Evolutionary conservation across 257 asterid species (phyloP).

Genomic region (Haberlea rhodopensis): DNA sequence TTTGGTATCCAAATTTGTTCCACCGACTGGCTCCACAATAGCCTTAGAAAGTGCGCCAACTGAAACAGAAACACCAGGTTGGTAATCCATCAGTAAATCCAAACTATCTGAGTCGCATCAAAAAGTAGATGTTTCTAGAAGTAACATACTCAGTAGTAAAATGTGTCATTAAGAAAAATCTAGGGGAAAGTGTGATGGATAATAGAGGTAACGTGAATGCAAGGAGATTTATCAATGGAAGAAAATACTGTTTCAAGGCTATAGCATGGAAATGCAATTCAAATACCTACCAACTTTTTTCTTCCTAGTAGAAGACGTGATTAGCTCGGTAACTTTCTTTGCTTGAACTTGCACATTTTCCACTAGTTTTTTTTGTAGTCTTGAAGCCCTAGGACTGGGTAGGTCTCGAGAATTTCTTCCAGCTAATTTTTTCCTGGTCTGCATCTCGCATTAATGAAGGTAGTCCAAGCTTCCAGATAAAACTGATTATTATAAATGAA

Average conservation of each 20-base stretch:
- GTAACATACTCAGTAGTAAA: too few relatives aligned
- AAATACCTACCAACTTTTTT: constrained; percentile 61
- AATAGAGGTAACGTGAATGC: constrained; percentile 4
- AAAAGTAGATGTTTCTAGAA: constrained; percentile 8
- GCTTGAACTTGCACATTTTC: constrained; percentile 59
- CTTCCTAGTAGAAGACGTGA: constrained; percentile 90
- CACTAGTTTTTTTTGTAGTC: constrained; percentile 58
- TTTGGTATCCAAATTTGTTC: constrained; percentile 51
- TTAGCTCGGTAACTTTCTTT: constrained; percentile 68
- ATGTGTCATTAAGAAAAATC: too few relatives aligned
- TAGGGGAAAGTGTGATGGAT: neutral
- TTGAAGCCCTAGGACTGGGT: constrained; percentile 58
- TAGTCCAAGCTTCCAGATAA: constrained; percentile 31
- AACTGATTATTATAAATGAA: constrained; percentile 6
- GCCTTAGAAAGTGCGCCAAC: constrained; percentile 51
- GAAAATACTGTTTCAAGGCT: constrained; percentile 12
- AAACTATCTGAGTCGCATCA: constrained; percentile 18
- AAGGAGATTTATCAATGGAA: neutral
- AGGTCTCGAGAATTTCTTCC: constrained; percentile 57
- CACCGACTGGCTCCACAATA: constrained; percentile 44
- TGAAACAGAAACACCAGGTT: constrained; percentile 19
- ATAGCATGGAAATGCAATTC: constrained; percentile 11
- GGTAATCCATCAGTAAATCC: constrained; percentile 17
- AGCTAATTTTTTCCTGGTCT: constrained; percentile 54
- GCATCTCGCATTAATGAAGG: constrained; percentile 54